Base-by-base conservation (phyloP, 2,329 filamentous ascomycete species). In the Aquanectria penicillioides region DNA sequence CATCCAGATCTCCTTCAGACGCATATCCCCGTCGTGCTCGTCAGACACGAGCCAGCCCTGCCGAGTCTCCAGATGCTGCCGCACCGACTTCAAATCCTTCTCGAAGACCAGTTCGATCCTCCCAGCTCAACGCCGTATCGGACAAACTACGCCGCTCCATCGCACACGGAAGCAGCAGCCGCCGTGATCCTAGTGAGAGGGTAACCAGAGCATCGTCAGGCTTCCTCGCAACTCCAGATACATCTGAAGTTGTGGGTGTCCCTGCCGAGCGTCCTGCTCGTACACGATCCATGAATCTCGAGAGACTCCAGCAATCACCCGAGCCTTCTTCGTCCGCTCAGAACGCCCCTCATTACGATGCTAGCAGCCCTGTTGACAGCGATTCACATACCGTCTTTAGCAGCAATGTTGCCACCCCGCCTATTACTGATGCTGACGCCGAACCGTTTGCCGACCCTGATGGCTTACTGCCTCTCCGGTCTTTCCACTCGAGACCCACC, bases 401-500 rank as follows among this genome's bases (percentile, higher is more conserved):
- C 66, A 84, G 81, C 70, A 87, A 83, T 59, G 86, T 89, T 46
- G 89, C 91, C 48, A 93, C 91, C 9, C 91, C 91, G 25, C 91
- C 91, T 6, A 87, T 93, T 64, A 89, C 86, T 8, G 91, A 93
- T 62, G 85, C 87, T 18, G 90, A 93, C 60, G 75, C 86, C 10
- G 89, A 90, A 63, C 83, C 86, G 9, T 83, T 86, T 60, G 77
- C 76, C 18, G 82, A 85, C 43, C 70, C 74, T 5, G 82, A 85
- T 63, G 81, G 84, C 41, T 78, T 80, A 11, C 74, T 85, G 13
- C 78, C 77, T 18, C 72, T 81, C 56, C 77, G 80, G 29, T 78
- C 78, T 64, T 77, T 81, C 49, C 83, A 79, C 61, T 79, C 79
- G 40, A 75, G 83, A 25, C 81, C 85, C 20, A 79, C 78, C 43